These are phyloP conservation scores for Orbilia brochopaga DNA, from an alignment of 2,329 filamentous ascomycete species.

Conservation along the genomic window DNA sequence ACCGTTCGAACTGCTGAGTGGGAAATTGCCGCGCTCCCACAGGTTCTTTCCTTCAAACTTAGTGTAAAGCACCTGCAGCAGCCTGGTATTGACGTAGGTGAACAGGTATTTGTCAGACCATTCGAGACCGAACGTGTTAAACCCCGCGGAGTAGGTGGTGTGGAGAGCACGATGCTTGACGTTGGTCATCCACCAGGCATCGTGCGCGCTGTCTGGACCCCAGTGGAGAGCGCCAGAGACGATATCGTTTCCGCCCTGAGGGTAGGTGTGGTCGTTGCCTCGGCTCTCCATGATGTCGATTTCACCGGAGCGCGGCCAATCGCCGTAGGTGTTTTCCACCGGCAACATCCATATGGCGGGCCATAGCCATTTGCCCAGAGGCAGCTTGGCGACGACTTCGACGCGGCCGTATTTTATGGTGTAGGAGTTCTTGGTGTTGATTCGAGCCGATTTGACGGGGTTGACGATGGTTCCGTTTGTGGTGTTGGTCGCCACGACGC, in stretches of 20 bases:
- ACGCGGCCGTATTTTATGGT: conserved; percentile 80
- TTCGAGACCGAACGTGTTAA: conserved; percentile 80
- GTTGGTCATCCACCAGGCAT: conserved; percentile 84
- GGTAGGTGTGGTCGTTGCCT: conserved; percentile 80
- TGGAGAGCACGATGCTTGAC: conserved; percentile 76
- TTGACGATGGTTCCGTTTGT: conserved; percentile 79
- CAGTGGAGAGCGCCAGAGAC: conserved; percentile 80
- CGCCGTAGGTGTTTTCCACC: conserved; percentile 72
- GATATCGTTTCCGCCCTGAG: conserved; percentile 80
- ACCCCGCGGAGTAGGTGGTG: conserved; percentile 71
- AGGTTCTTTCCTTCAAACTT: conserved; percentile 70
- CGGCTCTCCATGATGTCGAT: conserved; percentile 83
- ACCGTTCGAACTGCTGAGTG: conserved; percentile 69
- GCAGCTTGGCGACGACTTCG: conserved; percentile 78
- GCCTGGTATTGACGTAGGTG: conserved; percentile 80
- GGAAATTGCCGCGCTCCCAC: conserved; percentile 73
- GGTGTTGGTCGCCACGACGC: conserved; percentile 74
- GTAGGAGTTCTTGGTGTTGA: conserved; percentile 74
- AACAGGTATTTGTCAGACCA: conserved; percentile 90
- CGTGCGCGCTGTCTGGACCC: conserved; percentile 73
- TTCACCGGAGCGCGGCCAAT: conserved; percentile 80
- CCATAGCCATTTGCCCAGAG: conserved; percentile 84
- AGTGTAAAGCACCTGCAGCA: conserved; percentile 80
- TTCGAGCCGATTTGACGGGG: conserved; percentile 76
- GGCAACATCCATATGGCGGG: conserved; percentile 93